Evolutionary conservation across 768 basidiomycete genomes (phyloP).

Genomic region (Phlegmacium glaucopus): DNA sequence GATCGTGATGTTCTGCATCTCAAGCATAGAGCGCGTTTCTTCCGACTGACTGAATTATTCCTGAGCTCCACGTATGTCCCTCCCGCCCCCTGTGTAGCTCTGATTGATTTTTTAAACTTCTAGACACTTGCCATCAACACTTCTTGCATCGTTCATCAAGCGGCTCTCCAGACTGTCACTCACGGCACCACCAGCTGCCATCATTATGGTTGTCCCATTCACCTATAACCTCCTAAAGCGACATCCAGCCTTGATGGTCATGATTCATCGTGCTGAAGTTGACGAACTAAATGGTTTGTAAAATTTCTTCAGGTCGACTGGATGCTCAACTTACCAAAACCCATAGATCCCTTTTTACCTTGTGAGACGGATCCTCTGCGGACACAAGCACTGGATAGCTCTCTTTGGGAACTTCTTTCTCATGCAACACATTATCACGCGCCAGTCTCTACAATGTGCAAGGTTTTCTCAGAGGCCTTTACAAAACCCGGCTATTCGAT

Average conservation of each 20-base stretch:
- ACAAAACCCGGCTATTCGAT: conserved; percentile 89
- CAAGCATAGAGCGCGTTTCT: conserved; percentile 92
- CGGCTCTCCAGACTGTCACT: conserved; percentile 83
- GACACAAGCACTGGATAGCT: conserved; percentile 81
- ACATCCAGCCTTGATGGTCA: conserved; percentile 87
- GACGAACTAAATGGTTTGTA: conserved; percentile 12
- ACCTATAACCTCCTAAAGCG: conserved; percentile 91
- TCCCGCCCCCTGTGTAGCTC: conserved; percentile 1
- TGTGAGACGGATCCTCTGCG: conserved; percentile 68
- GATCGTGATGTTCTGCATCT: conserved; percentile 86
- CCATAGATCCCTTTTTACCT: conserved; percentile 62
- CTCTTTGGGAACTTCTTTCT: conserved; percentile 87
- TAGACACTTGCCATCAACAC: conserved; percentile 80
- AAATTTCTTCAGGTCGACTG: no score
- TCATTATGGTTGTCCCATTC: conserved; percentile 89
- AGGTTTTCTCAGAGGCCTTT: conserved; percentile 87
- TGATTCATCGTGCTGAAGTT: conserved; percentile 74
- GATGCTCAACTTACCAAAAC: not conserved
- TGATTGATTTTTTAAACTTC: not conserved
- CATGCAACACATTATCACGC: conserved; percentile 83
- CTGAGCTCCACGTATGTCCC: conserved; percentile 80
- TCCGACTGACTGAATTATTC: conserved; percentile 88
- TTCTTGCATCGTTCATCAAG: conserved; percentile 96
- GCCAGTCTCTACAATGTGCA: conserved; percentile 80
- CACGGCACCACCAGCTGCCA: conserved; percentile 82